Conservation (phyloP, 2,329 filamentous ascomycete species). For the Alternaria burnsii region DNA sequence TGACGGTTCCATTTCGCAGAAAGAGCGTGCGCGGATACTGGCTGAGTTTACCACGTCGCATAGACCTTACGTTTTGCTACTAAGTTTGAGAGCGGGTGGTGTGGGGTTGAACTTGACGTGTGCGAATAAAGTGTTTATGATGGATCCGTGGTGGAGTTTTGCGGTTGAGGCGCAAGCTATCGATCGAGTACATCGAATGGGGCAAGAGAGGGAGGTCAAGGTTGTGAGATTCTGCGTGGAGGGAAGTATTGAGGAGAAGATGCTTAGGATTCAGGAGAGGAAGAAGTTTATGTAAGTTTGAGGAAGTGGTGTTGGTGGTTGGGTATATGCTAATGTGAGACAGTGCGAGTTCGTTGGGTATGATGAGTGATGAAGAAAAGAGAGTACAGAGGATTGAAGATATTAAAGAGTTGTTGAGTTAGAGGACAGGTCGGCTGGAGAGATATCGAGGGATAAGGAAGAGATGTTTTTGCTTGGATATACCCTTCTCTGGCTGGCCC, state of each 20-base stretch:
- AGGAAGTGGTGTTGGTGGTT: background rate
- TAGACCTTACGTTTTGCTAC: slow-evolving; percentile 77
- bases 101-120: slow-evolving; percentile 92
- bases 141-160: slow-evolving; percentile 99
- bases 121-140: slow-evolving; percentile 93
- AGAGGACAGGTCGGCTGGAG: background rate
- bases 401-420: slow-evolving; percentile 86
- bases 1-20: slow-evolving; percentile 90
- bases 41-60: slow-evolving; percentile 68
- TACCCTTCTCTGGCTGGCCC: background rate
- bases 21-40: slow-evolving; percentile 80
- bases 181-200: slow-evolving; percentile 96
- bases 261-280: slow-evolving; percentile 90
- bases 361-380: slow-evolving; percentile 96
- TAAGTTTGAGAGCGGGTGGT: slow-evolving; percentile 88
- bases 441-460: background rate
- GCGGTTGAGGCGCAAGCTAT: slow-evolving; percentile 97
- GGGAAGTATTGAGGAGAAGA: slow-evolving; percentile 92
- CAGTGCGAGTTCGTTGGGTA: slow-evolving; percentile 91
- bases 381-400: slow-evolving; percentile 89
- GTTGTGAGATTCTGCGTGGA: slow-evolving; percentile 90
- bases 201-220: slow-evolving; percentile 84
- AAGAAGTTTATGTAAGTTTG: slow-evolving; percentile 90
- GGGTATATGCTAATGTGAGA: slow-evolving; percentile 32
- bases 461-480: background rate